Percentiles rank a stretch among this genome's conserved stretches.
Evolutionary conservation across 2,329 filamentous ascomycete species (phyloP).

Genomic region (Ophiosphaerella herpotricha): DNA sequence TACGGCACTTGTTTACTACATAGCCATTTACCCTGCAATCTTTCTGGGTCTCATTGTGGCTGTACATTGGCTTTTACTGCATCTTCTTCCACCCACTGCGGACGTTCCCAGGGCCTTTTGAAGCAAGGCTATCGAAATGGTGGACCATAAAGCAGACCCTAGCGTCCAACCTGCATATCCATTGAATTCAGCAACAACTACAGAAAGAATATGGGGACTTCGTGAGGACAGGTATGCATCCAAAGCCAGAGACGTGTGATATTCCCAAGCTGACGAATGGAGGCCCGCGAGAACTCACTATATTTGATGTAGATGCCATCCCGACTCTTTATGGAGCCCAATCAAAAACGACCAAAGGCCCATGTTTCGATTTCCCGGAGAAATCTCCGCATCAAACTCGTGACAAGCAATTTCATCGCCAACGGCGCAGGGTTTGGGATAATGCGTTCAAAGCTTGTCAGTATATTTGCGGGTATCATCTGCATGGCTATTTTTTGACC

Average conservation of each 20-base stretch:
- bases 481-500: neutral
- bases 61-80: conserved; percentile 28
- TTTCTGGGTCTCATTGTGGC: conserved; percentile 24
- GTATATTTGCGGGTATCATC: neutral
- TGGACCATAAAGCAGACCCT: conserved; percentile 25
- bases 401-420: conserved; percentile 28
- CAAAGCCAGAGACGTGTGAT: neutral
- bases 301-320: conserved; percentile 29
- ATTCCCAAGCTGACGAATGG: conserved; percentile 3
- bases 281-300: conserved; percentile 31
- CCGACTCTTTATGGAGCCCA: conserved; percentile 23
- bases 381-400: conserved; percentile 32
- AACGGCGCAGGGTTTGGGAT: conserved; percentile 35
- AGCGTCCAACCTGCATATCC: conserved; percentile 18
- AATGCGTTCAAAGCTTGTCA: conserved; percentile 29
- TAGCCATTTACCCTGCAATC: conserved; percentile 2
- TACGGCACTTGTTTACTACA: neutral
- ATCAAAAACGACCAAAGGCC: conserved; percentile 31
- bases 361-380: conserved; percentile 30
- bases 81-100: conserved; percentile 30
- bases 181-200: conserved; percentile 22
- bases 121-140: conserved; percentile 28
- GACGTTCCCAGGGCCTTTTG: conserved; percentile 25
- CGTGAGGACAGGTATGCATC: conserved; percentile 26
- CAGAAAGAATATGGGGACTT: conserved; percentile 31